Conservation (phyloP, 768 basidiomycete species). For the Exidia glandulosa region DNA sequence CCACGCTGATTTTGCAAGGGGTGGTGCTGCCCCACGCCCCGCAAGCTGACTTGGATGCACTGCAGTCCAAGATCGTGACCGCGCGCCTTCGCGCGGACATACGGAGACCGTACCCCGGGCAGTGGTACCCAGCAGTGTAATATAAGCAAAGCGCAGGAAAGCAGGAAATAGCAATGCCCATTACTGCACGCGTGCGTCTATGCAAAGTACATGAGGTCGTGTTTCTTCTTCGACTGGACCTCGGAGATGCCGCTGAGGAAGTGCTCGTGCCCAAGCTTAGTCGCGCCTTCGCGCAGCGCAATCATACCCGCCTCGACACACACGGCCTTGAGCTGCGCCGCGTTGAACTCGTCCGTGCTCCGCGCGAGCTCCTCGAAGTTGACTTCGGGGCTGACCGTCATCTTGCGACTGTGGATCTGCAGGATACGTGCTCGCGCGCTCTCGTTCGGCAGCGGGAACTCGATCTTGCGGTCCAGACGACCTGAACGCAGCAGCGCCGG, state of each 20-base stretch:
- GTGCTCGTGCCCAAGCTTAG: conserved; percentile 84
- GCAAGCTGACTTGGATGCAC: too few species aligned
- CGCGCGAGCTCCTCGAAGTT: conserved; percentile 96
- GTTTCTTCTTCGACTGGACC: conserved; percentile 99
- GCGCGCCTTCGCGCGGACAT: too few species aligned
- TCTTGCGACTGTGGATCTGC: conserved; percentile 95
- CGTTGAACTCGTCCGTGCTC: conserved; percentile 97
- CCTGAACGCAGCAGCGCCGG: conserved; percentile 97
- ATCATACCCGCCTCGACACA: conserved; percentile 99
- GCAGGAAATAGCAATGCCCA: too few species aligned
- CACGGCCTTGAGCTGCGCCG: conserved; percentile 92
- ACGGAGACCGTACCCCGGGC: too few species aligned
- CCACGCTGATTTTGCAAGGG: too few species aligned
- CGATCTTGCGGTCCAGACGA: conserved; percentile 95
- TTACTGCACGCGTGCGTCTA: too few species aligned
- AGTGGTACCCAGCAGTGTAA: too few species aligned
- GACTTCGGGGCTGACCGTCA: conserved; percentile 77
- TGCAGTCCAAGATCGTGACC: too few species aligned
- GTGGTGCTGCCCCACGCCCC: too few species aligned
- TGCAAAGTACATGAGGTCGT: conserved; percentile 89
- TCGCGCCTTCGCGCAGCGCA: conserved; percentile 84
- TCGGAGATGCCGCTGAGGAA: conserved; percentile 89
- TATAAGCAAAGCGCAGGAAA: too few species aligned
- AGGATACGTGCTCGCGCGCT: conserved; percentile 92
- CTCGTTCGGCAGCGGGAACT: conserved; percentile 95